Conservation (phyloP, 1,284 basidiomycete genomes). For the Pterula multifida region DNA sequence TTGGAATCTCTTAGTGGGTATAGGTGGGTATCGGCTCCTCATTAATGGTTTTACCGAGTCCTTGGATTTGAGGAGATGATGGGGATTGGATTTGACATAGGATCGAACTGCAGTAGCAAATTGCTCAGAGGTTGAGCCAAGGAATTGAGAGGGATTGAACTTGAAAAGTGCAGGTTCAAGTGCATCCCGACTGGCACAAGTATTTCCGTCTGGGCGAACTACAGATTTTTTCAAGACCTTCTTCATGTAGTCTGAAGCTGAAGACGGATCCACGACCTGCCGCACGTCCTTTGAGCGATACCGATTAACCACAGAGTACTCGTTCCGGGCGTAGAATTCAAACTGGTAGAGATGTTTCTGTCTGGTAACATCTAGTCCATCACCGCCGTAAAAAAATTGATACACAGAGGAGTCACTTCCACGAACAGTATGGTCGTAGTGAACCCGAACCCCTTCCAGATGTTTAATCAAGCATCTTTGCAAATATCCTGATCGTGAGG, state of each 20-base stretch:
- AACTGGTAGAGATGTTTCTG: constrained; percentile 89
- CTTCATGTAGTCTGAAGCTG: constrained; percentile 78
- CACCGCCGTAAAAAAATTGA: constrained; percentile 97
- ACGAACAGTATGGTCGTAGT: constrained; percentile 97
- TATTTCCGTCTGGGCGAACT: constrained; percentile 33
- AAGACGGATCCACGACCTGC: constrained; percentile 52
- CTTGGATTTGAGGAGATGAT: constrained; percentile 60
- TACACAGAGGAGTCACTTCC: constrained; percentile 90
- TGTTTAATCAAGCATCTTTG: constrained; percentile 99
- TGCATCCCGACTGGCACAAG: constrained; percentile 32
- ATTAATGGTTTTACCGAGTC: constrained; percentile 31
- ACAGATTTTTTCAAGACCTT: constrained; percentile 71
- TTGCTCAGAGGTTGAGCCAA: constrained; percentile 89
- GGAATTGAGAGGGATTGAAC: constrained; percentile 70
- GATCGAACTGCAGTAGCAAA: constrained; percentile 77
- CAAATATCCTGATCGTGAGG: constrained; percentile 94
- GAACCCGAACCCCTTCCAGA: constrained; percentile 89
- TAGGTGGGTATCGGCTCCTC: constrained; percentile 29
- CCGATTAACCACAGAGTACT: constrained; percentile 66
- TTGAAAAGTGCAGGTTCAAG: constrained; percentile 69
- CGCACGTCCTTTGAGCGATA: constrained; percentile 57
- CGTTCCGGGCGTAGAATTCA: constrained; percentile 88
- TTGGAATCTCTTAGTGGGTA: constrained; percentile 36
- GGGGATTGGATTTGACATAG: constrained; percentile 76
- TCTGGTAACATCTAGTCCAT: constrained; percentile 93